Base-by-base conservation (phyloP, 768 basidiomycete genomes). In the Kwoniella sp. region DNA sequence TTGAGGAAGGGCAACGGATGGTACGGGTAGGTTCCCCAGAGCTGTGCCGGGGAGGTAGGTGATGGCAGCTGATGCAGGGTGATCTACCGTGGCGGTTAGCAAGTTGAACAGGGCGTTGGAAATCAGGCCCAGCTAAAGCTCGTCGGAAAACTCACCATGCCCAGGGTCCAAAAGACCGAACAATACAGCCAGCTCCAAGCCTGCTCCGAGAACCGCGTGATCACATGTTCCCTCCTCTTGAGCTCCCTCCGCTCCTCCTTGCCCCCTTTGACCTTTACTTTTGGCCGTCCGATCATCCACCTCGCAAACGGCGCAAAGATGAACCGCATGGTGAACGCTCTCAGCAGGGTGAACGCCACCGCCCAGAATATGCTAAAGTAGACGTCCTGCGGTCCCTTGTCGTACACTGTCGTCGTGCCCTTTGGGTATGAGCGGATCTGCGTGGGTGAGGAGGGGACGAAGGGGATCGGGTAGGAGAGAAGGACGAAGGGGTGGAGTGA, bases 161-260 rank as follows among this genome's bases (percentile, higher is more conserved):
- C 93, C 71, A 83, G 83, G 19, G 73, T 73, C 81, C 87, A 93
- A 61, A 84, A 86, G 1, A 81, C 50, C 33, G 82, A 76, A 69
- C 88, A 90, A 74, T 93, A 98, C 42, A 88, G 74, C 38, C 84
- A 79, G 29, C 83, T 83, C 88, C 90, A 98, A 50, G 89, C 87
- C 76, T 99, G 95, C 73, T 99, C 95, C 2, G 89, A 88, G 69
- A 98, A 98, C 63, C 95, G 79, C 38, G 87, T 71, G 34, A 90
- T 84, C 56, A 82, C 84, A 67, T 85, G 79, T 53, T 85, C 82
- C 53, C 87, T 53, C 60, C 78, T 80, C 46, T 79, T 82, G 17
- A 80, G 76, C 63, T 87, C 83, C 60, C 77, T 80, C 57, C 65
- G 70, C 26, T 17, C 27, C 20, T 43, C 56, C 59, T 34, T 54